These are phyloP conservation scores for Euphrasia arctica DNA, from an alignment of 305 asterid species.

Conservation along the genomic window DNA sequence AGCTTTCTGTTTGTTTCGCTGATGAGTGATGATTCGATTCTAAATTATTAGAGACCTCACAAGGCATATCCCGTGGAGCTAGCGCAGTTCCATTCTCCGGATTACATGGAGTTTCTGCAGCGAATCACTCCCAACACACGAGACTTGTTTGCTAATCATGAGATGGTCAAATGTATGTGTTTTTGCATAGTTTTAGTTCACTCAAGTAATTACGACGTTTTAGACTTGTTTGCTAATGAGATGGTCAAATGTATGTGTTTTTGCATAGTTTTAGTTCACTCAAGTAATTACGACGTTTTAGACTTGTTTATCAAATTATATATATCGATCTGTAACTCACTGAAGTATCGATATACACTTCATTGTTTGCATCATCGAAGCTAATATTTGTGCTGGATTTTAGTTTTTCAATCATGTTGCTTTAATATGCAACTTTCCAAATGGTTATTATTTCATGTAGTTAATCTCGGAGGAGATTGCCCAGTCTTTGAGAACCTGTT, in stretches of 20 bases:
- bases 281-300: not conserved
- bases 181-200: constrained; percentile 7
- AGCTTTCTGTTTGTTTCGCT: constrained; percentile 18
- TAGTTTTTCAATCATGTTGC: not conserved
- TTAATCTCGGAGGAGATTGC: constrained; percentile 97
- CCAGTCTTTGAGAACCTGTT: constrained; percentile 93
- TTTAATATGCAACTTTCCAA: not conserved
- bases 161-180: constrained; percentile 63
- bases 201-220: not conserved
- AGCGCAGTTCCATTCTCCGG: constrained; percentile 97
- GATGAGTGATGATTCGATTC: constrained; percentile 15
- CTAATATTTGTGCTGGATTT: not conserved
- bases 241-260: constrained; percentile 57
- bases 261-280: constrained; percentile 6
- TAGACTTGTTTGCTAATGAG: constrained; percentile 47
- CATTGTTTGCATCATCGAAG: not conserved
- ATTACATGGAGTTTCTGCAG: constrained; percentile 91
- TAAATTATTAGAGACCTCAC: constrained; percentile 81
- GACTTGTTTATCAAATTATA: not conserved
- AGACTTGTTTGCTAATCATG: constrained; percentile 43
- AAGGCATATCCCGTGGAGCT: constrained; percentile 98
- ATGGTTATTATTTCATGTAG: constrained; percentile 41
- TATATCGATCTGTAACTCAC: not conserved
- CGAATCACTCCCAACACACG: constrained; percentile 79
- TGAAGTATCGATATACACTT: constrained; percentile 8